Base-by-base conservation (phyloP, 202 grass and related monocot genomes). In the Sporobolus alterniflorus region DNA sequence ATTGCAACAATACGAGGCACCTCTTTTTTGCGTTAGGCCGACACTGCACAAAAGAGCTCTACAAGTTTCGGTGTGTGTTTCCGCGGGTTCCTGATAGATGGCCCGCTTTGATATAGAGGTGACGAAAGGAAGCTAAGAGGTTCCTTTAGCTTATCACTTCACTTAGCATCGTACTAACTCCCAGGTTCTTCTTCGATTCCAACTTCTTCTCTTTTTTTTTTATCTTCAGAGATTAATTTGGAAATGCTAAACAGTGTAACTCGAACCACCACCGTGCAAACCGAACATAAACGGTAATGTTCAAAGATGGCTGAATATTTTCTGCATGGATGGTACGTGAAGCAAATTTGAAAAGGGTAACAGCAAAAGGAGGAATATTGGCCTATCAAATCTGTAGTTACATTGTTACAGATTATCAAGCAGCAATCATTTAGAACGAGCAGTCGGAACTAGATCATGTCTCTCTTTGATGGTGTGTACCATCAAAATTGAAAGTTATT, bases 401-500 rank as follows among this genome's bases (percentile, higher is more conserved):
- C 64, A 43, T n/a, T 2, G 11, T 43, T 67, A 25, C 5, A 32
- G 28, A 62, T 62, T 17, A 62, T 31, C 14, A 62, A 62, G 59
- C 59, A 62, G 28, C 74, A 63, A 76, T 46, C 26, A 16, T 43
- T 16, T 29, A 44, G 51, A 76, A 29, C 10, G 66, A 55, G 32
- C n/a, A 64, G 47, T 71, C 17, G 24, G 13, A 71, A 18, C 9
- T 64, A 64, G 47, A 73, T 64, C 10, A 40, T 82, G 49, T 41
- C 48, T 49, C 48, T 3, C 31, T 71, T 34, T 46, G 55, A 82
- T 50, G 43, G 80, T 32, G 11, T 9, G 16, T 1, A 4, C 63
- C 50, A 64, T 30, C 69, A 30, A 64, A 83, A 74, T 9, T 9
- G 7, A 34, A 64, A 51, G 40, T 71, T 80, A 59, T 82, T 67